These are phyloP conservation scores for Metschnikowia lunata DNA, from an alignment of 805 yeast species.

Conservation along the genomic window DNA sequence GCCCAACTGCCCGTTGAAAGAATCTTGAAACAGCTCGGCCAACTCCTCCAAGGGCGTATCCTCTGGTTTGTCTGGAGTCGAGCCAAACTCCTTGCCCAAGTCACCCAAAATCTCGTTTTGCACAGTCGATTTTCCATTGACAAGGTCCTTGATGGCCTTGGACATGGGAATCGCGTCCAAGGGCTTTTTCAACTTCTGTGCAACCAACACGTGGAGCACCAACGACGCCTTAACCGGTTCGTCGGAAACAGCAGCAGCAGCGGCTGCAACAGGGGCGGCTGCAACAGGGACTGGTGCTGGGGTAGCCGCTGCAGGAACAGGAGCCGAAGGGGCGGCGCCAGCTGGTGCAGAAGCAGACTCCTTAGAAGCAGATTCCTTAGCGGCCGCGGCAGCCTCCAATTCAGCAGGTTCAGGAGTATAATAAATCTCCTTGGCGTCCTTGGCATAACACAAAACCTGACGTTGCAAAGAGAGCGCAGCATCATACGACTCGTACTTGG, in stretches of 20 bases:
- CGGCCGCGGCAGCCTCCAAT: conserved; percentile 23
- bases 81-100: conserved; percentile 95
- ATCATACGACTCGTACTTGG: conserved; percentile 95
- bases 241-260: conserved; percentile 80
- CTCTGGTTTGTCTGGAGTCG: conserved; percentile 98
- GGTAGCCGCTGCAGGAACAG: conserved; percentile 56
- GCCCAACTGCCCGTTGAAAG: conserved; percentile 85
- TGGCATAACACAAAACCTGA: conserved; percentile 92
- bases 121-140: conserved; percentile 97
- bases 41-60: conserved; percentile 94
- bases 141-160: conserved; percentile 94
- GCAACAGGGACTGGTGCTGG: conserved; percentile 29
- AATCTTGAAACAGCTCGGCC: conserved; percentile 91
- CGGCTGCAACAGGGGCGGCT: conserved; percentile 26
- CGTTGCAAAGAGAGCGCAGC: conserved; percentile 93
- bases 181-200: conserved; percentile 91
- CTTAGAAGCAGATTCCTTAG: conserved; percentile 26
- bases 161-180: conserved; percentile 80
- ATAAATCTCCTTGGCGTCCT: conserved; percentile 94
- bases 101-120: conserved; percentile 99
- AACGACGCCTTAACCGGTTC: conserved; percentile 83
- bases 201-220: conserved; percentile 83
- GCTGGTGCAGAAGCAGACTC: conserved; percentile 56
- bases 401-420: conserved; percentile 82
- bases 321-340: conserved; percentile 49